A percentile compares a stretch with the other conserved stretches of the same genome.
phyloP scores from a whole-genome alignment of 345 rosid genomes.

The Citrus sp. region DNA sequence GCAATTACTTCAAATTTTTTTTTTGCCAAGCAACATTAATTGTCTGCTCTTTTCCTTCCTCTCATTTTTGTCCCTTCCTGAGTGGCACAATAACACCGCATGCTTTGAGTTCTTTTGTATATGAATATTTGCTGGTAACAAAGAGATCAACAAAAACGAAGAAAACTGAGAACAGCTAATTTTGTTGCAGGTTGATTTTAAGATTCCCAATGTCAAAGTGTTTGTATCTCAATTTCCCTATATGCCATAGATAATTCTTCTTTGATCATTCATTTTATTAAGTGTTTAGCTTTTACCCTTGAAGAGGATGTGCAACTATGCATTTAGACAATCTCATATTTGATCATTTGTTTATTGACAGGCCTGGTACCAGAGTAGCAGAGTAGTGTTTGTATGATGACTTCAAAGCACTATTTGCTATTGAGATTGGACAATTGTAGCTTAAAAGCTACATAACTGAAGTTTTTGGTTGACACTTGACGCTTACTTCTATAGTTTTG shows the following conservation, averaged over 20 bases:
- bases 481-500: too few species aligned
- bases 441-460: too few species aligned
- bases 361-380: not conserved
- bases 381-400: not conserved
- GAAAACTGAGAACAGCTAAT: too few species aligned
- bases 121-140: not conserved
- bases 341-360: not conserved
- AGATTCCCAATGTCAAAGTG: too few species aligned
- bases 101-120: not conserved
- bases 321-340: not conserved
- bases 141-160: not conserved
- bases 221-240: not conserved
- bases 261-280: not conserved
- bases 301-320: not conserved
- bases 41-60: too few species aligned
- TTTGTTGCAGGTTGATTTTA: too few species aligned
- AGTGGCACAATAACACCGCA: not conserved
- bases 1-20: too few species aligned
- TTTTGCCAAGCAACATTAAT: too few species aligned
- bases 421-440: too few species aligned
- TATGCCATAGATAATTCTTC: not conserved
- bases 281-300: not conserved
- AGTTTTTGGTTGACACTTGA: too few species aligned
- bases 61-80: too few species aligned
- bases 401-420: too few species aligned